phyloP scores from a whole-genome alignment of 2,329 filamentous ascomycete species.

The Fusarium verticillioides region DNA sequence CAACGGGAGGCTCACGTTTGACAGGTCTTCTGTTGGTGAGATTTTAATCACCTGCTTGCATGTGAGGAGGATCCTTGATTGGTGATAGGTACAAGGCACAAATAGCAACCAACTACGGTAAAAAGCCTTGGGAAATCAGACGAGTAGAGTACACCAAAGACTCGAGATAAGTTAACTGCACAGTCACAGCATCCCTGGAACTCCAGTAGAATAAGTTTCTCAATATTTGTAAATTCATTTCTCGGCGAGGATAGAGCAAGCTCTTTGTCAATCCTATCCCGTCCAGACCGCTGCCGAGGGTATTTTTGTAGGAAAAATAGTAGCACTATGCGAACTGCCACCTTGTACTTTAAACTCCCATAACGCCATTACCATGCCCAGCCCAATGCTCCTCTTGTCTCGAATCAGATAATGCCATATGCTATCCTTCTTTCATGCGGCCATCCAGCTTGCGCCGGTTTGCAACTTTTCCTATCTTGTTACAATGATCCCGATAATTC shows the following conservation, averaged over 20 bases:
- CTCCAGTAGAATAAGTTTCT: neutral
- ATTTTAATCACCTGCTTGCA: neutral
- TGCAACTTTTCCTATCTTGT: slow-evolving; percentile 2
- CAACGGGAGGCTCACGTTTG: neutral
- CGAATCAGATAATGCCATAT: slow-evolving; percentile 27
- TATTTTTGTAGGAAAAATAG: slow-evolving; percentile 29
- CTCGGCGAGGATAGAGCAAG: slow-evolving; percentile 11
- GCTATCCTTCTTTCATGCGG: slow-evolving; percentile 31
- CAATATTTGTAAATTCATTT: slow-evolving; percentile 7
- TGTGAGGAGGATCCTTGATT: neutral
- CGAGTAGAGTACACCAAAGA: neutral
- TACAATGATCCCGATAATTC: neutral
- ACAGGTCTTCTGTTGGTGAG: neutral
- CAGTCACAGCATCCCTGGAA: neutral
- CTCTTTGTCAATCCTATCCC: slow-evolving; percentile 7
- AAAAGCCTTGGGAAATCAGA: neutral
- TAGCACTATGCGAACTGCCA: slow-evolving; percentile 1
- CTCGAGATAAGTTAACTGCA: neutral
- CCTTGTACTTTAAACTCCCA: neutral
- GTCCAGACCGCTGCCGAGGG: slow-evolving; percentile 11
- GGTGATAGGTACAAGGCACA: neutral
- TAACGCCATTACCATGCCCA: slow-evolving; percentile 35
- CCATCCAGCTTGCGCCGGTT: slow-evolving; percentile 37
- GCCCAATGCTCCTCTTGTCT: slow-evolving; percentile 27
- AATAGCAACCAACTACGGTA: too few species aligned